Conservation (phyloP, 106 monocot species). For the Chionographis japonica region DNA sequence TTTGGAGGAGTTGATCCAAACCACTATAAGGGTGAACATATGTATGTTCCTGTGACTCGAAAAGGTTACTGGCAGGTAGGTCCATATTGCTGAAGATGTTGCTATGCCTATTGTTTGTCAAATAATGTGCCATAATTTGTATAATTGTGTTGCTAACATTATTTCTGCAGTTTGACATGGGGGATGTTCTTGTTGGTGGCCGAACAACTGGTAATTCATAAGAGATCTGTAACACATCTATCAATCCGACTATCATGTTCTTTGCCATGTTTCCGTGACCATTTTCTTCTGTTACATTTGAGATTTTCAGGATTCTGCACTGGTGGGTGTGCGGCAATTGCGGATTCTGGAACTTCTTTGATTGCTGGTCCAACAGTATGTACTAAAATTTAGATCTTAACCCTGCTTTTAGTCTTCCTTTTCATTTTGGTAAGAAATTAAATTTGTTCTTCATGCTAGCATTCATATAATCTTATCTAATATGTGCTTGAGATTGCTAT, state of each 20-base stretch:
- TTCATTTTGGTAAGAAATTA: neutral
- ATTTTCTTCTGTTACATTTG: neutral
- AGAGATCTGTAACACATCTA: neutral
- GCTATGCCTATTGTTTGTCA: neutral
- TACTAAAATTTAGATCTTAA: neutral
- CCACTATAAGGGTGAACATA: slow-evolving; percentile 80
- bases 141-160: neutral
- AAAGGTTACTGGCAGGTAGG: slow-evolving; percentile 98
- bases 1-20: slow-evolving; percentile 89
- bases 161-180: slow-evolving; percentile 82
- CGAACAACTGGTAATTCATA: slow-evolving; percentile 44
- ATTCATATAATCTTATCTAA: too few relatives aligned
- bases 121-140: neutral
- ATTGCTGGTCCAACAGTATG: slow-evolving; percentile 72
- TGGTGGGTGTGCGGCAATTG: slow-evolving; percentile 70
- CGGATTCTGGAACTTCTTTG: slow-evolving; percentile 84
- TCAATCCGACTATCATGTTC: neutral
- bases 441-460: too few relatives aligned
- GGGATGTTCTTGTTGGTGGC: slow-evolving; percentile 59
- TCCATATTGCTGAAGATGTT: neutral
- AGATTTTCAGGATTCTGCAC: slow-evolving; percentile 46
- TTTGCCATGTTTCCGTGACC: neutral
- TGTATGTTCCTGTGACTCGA: slow-evolving; percentile 85
- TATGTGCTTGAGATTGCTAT: too few relatives aligned
- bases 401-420: neutral